Base-by-base conservation (phyloP, 176 grass and related monocot species). In the Musa beccarii region DNA sequence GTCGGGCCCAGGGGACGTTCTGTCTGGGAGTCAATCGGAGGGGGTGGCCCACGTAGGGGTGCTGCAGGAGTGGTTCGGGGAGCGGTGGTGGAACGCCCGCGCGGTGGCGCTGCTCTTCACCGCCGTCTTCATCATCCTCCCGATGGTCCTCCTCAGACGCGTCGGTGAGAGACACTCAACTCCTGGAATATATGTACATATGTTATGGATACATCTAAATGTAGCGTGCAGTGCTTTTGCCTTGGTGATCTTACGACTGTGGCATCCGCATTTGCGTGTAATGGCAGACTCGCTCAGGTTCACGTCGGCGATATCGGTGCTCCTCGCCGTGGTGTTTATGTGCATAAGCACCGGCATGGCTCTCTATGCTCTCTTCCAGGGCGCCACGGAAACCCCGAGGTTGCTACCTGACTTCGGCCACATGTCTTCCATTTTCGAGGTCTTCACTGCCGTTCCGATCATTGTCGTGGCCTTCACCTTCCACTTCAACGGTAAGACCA, bases 391-490 rank as follows among this genome's bases (percentile, higher is more conserved):
- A 78, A 85, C 82, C 66, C 94, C 94, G 5, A 77, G 86, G 75
- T 69, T 98, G 81, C 67, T 98, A 0, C 94, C 94, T 8, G 86
- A 98, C 66, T 91, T 98, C 51, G 75, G 66, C 56, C 73, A 62
- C 13, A 83, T 93, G 79, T 84, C 88, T 12, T 93, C 88, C 9
- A 75, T 85, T 61, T 86, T 97, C 77, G 94, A 98, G 81, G 81
- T 98, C 54, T 93, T 98, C 80, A 98, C 94, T 10, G 86, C 90
- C 25, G 88, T 91, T 54, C 93, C 94, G 0, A 86, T 98, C 49
- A 89, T 98, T 65, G 94, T 93, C 69, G 59, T 98, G 52, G 90
- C 94, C 21, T 98, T 93, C 82, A 98, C 94, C 59, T 98, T 98
- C 84, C 94, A 98, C 83, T 98, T 98, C 88, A 98, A 98, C 53